Conservation (phyloP, 2,329 filamentous ascomycete genomes). For the Camillea tinctor region DNA sequence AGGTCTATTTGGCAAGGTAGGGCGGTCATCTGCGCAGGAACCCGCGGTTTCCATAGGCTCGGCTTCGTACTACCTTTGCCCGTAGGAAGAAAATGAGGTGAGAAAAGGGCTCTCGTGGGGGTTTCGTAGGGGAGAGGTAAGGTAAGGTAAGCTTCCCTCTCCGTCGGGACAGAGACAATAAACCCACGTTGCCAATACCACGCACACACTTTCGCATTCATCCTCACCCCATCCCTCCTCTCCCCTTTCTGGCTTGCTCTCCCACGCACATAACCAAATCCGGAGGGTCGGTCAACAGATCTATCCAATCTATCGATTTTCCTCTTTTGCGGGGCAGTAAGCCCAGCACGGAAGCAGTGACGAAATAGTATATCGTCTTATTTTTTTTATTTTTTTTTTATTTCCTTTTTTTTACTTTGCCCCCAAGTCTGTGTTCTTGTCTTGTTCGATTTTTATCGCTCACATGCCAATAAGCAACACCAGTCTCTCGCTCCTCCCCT, state of each 20-base stretch:
- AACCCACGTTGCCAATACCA: background rate
- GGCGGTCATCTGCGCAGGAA: slow-evolving; percentile 38
- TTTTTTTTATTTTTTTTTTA: background rate
- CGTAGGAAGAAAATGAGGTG: slow-evolving; percentile 13
- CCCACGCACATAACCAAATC: background rate
- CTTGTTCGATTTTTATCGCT: background rate
- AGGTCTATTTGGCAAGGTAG: slow-evolving; percentile 1
- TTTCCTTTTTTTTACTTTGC: background rate
- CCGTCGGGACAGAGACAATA: background rate
- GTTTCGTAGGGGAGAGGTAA: background rate
- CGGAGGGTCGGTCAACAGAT: background rate
- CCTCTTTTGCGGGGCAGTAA: background rate
- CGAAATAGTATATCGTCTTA: background rate
- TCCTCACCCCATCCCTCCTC: background rate
- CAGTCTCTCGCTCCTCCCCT: too few relatives aligned
- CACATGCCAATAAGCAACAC: background rate
- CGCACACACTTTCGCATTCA: too few relatives aligned
- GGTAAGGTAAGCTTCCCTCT: slow-evolving; percentile 6
- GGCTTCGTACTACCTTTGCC: slow-evolving; percentile 18
- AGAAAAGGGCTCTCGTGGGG: slow-evolving; percentile 2
- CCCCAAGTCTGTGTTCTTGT: background rate
- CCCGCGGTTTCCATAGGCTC: slow-evolving; percentile 34
- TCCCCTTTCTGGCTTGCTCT: background rate
- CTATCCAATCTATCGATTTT: background rate
- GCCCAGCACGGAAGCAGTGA: background rate